phyloP scores from a whole-genome alignment of 108 stramenopile species.

The Pseudonitzschia delicatissima region DNA sequence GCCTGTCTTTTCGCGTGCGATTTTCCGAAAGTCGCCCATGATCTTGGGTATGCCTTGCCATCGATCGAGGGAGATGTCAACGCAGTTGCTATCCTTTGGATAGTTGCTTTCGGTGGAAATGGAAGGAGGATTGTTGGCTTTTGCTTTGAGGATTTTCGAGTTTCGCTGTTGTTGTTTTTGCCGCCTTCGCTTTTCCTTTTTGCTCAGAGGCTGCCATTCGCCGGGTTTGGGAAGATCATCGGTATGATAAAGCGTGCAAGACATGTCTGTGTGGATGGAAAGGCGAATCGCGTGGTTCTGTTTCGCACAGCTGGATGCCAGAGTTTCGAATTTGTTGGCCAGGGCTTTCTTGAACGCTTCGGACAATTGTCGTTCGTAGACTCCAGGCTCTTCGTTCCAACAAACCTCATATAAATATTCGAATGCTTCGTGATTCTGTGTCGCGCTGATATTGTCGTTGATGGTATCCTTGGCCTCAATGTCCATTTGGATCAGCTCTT shows the following conservation, averaged over 20 bases:
- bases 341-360: slow-evolving; percentile 19
- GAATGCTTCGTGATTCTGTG: neutral
- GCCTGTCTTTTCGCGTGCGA: slow-evolving; percentile 31
- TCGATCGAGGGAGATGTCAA: slow-evolving; percentile 28
- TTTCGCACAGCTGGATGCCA: neutral
- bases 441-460: neutral
- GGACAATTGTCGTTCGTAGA: slow-evolving; percentile 43
- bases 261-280: neutral
- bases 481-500: slow-evolving; percentile 3
- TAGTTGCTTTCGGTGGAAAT: neutral
- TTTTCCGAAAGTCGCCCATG: slow-evolving; percentile 71
- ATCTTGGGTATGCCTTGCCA: slow-evolving; percentile 53
- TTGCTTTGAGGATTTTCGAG: neutral
- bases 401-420: slow-evolving; percentile 32
- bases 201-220: slow-evolving; percentile 44
- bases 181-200: slow-evolving; percentile 30
- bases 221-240: slow-evolving; percentile 47
- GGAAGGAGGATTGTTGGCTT: neutral
- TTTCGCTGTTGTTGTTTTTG: slow-evolving; percentile 11
- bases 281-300: neutral
- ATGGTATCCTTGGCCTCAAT: neutral
- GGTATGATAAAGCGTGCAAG: slow-evolving; percentile 57
- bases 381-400: slow-evolving; percentile 57
- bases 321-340: neutral
- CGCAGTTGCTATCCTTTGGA: neutral